Conservation (phyloP, 2,329 filamentous ascomycete genomes). For the Arthrobotrys iridis region DNA sequence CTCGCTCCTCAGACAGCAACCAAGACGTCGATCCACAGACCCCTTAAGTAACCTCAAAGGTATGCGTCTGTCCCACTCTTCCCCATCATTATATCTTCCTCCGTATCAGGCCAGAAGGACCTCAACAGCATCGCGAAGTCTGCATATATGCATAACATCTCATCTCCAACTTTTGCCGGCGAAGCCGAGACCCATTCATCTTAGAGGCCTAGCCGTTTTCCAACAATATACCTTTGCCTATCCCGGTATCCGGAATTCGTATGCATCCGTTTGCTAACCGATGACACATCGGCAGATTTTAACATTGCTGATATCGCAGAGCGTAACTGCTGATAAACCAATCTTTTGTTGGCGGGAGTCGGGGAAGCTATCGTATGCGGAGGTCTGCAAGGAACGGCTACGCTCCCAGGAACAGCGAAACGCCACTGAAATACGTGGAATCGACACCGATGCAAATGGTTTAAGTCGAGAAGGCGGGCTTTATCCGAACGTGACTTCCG, state of each 20-base stretch:
- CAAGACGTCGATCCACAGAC: conserved; percentile 31
- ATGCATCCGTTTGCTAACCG: conserved; percentile 4
- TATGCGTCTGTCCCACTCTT: background rate
- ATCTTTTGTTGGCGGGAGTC: conserved; percentile 34
- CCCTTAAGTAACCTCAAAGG: conserved; percentile 5
- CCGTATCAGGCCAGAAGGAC: background rate
- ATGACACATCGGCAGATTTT: conserved; percentile 44
- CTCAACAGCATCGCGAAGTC: background rate
- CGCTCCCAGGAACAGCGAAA: background rate
- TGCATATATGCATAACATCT: background rate
- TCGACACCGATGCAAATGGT: background rate
- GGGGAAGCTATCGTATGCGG: background rate
- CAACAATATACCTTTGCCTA: background rate
- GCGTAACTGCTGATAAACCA: conserved; percentile 38
- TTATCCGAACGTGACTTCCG: conserved; percentile 20
- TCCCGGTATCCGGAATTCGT: conserved; percentile 1
- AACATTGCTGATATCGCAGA: conserved; percentile 52
- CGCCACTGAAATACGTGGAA: conserved; percentile 26
- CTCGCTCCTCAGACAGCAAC: conserved; percentile 11
- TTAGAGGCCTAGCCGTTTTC: background rate
- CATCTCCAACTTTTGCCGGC: background rate
- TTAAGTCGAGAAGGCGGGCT: background rate
- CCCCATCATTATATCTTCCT: conserved; percentile 12
- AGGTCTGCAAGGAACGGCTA: background rate
- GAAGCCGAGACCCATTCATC: conserved; percentile 1